Evolutionary conservation across 495 filamentous ascomycete genomes (phyloP).

Genomic region (Aspergillus nanangensis): DNA sequence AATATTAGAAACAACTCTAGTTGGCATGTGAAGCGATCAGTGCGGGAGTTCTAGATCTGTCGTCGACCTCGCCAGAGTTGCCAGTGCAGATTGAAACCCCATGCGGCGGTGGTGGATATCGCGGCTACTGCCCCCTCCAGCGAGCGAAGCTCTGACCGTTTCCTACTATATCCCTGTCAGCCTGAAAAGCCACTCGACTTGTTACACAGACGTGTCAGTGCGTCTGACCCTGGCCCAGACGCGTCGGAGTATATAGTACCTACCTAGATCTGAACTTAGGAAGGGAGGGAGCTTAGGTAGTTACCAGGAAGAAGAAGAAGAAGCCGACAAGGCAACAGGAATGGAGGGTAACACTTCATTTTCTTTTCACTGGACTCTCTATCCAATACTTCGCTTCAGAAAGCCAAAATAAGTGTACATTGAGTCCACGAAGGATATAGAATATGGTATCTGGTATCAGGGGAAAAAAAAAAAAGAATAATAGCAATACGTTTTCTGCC

Average conservation of each 20-base stretch:
- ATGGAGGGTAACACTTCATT: too few relatives aligned
- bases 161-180: not conserved
- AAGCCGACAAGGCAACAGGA: too few relatives aligned
- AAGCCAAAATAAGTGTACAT: too few relatives aligned
- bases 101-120: not conserved
- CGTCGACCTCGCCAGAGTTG: constrained; percentile 4
- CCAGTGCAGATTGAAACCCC: constrained; percentile 2
- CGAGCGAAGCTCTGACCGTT: not conserved
- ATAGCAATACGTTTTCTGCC: constrained; percentile 3
- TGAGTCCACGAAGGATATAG: constrained; percentile 13
- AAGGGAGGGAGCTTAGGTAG: constrained; percentile 16
- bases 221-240: constrained; percentile 1
- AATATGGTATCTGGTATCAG: constrained; percentile 38
- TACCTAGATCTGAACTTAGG: constrained; percentile 12
- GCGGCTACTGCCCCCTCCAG: not conserved
- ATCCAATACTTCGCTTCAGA: too few relatives aligned
- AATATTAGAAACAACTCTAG: too few relatives aligned
- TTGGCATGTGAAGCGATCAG: constrained; percentile 19
- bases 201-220: constrained; percentile 1
- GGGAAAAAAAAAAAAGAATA: constrained; percentile 10
- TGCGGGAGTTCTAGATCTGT: constrained; percentile 19
- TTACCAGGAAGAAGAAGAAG: too few relatives aligned
- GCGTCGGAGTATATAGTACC: not conserved
- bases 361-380: too few relatives aligned
- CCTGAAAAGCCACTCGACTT: not conserved